A percentile compares a stretch with the other conserved stretches of the same genome.
Evolutionary conservation across 2,329 filamentous ascomycete species (phyloP).

Genomic region (Trichoderma gracile): DNA sequence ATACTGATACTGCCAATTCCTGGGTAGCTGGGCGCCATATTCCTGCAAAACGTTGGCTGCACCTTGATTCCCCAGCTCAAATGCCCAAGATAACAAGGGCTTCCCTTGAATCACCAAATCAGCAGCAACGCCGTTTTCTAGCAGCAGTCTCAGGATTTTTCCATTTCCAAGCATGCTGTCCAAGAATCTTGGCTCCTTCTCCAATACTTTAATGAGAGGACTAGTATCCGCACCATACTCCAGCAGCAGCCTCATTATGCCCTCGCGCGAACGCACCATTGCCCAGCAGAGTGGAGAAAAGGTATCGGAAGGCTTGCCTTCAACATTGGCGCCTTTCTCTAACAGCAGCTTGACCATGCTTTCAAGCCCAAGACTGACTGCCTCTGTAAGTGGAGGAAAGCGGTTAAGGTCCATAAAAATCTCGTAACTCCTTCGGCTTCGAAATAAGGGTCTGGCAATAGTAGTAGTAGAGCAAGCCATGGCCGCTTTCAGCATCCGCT

Average conservation of each 20-base stretch:
- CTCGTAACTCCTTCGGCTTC: too few species aligned
- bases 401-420: too few species aligned
- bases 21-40: neutral
- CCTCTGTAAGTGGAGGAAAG: neutral
- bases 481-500: neutral
- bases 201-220: too few species aligned
- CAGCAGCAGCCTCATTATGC: neutral
- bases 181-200: too few species aligned
- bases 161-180: neutral
- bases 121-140: neutral
- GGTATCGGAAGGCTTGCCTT: neutral
- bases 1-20: neutral
- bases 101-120: neutral
- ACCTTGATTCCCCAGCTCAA: neutral
- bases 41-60: neutral
- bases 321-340: neutral
- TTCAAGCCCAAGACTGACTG: neutral
- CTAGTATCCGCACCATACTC: neutral
- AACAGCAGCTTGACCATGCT: constrained; percentile 1
- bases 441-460: too few species aligned
- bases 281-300: neutral
- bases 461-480: too few species aligned
- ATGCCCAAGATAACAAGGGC: neutral
- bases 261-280: neutral
- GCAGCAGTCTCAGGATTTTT: neutral